Evolutionary conservation across 345 rosid genomes (phyloP).

Genomic region (Citrus sp.): DNA sequence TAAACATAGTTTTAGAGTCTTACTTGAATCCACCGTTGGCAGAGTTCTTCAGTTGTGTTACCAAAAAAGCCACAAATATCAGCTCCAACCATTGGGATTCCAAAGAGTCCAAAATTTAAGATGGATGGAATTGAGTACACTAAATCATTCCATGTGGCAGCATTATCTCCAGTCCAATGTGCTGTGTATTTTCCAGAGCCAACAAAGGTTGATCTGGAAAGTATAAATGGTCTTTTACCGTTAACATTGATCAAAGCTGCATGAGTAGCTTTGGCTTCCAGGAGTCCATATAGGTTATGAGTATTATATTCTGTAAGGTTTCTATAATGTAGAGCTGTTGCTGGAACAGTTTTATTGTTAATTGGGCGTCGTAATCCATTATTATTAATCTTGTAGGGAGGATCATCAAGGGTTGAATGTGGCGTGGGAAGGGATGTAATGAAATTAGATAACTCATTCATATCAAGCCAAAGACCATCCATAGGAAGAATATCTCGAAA

Average conservation of each 20-base stretch:
- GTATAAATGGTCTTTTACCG: not conserved
- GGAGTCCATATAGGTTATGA: conserved; percentile 43
- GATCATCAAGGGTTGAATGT: conserved; percentile 34
- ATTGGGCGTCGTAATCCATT: not conserved
- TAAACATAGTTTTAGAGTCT: not conserved
- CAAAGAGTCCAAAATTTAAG: conserved; percentile 22
- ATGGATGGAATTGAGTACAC: not conserved
- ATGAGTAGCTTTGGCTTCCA: not conserved
- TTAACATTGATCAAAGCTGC: not conserved
- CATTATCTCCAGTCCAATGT: conserved; percentile 8
- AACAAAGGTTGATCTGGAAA: conserved; percentile 10
- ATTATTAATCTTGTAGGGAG: conserved; percentile 47
- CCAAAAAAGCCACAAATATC: not conserved
- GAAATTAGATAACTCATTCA: conserved; percentile 47
- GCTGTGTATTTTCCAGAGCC: conserved; percentile 41
- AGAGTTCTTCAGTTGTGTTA: conserved; percentile 4
- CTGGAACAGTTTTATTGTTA: not conserved
- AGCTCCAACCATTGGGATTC: conserved; percentile 37
- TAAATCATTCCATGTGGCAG: conserved; percentile 3
- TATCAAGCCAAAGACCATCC: conserved; percentile 52
- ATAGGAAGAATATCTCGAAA: conserved; percentile 31
- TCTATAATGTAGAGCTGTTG: not conserved
- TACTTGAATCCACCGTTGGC: conserved; percentile 1
- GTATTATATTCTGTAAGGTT: conserved; percentile 32
- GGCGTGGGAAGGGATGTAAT: conserved; percentile 22